These are phyloP conservation scores for Starmera stellimalicola DNA, from an alignment of 1,139 yeast genomes.

Conservation along the genomic window DNA sequence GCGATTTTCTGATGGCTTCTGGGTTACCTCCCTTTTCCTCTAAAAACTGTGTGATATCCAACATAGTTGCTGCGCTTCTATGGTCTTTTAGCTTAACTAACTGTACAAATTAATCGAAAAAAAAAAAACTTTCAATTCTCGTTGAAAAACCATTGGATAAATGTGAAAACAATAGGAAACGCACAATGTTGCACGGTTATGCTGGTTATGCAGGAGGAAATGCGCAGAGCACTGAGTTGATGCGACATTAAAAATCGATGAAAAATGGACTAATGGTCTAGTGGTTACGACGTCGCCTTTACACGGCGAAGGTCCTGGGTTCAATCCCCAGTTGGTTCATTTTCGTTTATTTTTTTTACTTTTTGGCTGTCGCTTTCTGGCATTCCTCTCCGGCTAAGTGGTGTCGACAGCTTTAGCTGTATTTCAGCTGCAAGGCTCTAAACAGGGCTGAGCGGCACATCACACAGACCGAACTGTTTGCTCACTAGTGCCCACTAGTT, in stretches of 20 bases:
- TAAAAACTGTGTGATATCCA: conserved; percentile 83
- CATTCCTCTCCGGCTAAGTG: too few relatives aligned
- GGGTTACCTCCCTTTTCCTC: conserved; percentile 98
- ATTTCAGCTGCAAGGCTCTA: too few relatives aligned
- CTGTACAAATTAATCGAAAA: neutral
- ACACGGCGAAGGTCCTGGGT: conserved; percentile 19
- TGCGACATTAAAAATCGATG: neutral
- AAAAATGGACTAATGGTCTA: conserved; percentile 15
- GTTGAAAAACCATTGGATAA: neutral
- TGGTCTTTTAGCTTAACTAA: neutral
- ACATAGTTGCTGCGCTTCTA: conserved; percentile 36
- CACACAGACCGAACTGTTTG: too few relatives aligned
- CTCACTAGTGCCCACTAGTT: too few relatives aligned
- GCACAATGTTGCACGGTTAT: neutral
- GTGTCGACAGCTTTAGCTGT: too few relatives aligned
- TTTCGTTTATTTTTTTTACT: conserved; percentile 2
- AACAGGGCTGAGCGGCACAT: too few relatives aligned
- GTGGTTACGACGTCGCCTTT: conserved; percentile 19
- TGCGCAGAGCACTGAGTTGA: too few relatives aligned
- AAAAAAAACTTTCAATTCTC: neutral
- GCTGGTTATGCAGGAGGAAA: neutral
- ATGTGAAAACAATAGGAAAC: too few relatives aligned
- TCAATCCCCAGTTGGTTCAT: conserved; percentile 18
- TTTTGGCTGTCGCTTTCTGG: too few relatives aligned
- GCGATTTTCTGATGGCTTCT: conserved; percentile 76